A percentile compares a stretch with the other conserved stretches of the same genome.
These are phyloP conservation scores for Helianthus tuberosus DNA, from an alignment of 129 eudicot genomes.

Conservation along the genomic window DNA sequence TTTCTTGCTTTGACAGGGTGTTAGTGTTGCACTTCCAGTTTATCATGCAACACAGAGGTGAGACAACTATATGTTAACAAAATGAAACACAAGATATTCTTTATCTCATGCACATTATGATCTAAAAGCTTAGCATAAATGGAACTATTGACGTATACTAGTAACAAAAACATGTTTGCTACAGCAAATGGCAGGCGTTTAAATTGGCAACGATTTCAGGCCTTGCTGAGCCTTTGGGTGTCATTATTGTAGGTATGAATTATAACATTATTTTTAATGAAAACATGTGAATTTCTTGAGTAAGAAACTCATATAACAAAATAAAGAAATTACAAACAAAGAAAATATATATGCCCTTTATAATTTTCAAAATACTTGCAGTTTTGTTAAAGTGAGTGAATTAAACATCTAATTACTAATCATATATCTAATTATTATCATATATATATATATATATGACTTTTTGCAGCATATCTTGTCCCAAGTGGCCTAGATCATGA, in stretches of 20 bases:
- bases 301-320: neutral
- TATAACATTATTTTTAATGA: neutral
- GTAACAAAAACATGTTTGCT: constrained; percentile 6
- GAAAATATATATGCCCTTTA: neutral
- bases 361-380: no score
- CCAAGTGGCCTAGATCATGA: constrained; percentile 88
- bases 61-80: no score
- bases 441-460: constrained; percentile 18
- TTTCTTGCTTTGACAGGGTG: constrained; percentile 60
- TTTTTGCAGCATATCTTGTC: constrained; percentile 84
- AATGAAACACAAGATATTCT: neutral
- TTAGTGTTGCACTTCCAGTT: constrained; percentile 98
- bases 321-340: neutral
- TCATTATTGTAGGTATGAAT: constrained; percentile 84
- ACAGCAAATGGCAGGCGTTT: constrained; percentile 98
- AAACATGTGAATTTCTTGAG: no score
- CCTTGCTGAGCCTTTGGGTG: constrained; percentile 95
- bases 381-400: no score
- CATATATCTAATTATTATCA: neutral
- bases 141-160: neutral
- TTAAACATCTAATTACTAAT: no score
- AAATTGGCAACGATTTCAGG: constrained; percentile 97
- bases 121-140: neutral
- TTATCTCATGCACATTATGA: neutral
- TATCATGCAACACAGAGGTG: constrained; percentile 96